phyloP scores from a whole-genome alignment of 2,329 filamentous ascomycete species.

The Metarhizium humberi region DNA sequence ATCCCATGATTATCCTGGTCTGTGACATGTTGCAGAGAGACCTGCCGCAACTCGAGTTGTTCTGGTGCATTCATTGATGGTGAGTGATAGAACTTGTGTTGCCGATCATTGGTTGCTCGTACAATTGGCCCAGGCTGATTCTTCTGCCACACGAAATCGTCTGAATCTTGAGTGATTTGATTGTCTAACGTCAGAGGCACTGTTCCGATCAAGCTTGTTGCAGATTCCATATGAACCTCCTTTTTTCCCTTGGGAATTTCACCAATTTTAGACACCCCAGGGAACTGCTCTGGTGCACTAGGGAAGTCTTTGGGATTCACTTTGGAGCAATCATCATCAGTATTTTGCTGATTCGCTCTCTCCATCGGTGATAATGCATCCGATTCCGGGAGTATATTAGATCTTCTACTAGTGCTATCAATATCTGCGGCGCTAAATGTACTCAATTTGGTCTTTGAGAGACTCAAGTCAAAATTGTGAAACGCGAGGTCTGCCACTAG shows the following conservation, averaged over 20 bases:
- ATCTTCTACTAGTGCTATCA: background rate
- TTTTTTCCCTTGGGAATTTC: background rate
- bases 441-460: background rate
- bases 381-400: background rate
- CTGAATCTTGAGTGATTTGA: background rate
- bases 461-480: constrained; percentile 3
- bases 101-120: background rate
- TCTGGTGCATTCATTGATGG: background rate
- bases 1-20: too few species aligned
- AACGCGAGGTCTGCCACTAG: constrained; percentile 3
- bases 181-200: background rate
- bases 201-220: background rate
- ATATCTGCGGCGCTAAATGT: background rate
- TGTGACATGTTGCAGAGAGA: too few species aligned
- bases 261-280: background rate
- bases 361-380: background rate
- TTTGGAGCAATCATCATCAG: background rate
- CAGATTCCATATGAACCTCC: background rate
- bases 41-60: background rate
- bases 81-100: background rate
- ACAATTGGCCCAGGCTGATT: background rate
- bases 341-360: background rate
- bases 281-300: background rate
- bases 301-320: background rate
- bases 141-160: background rate